Conservation (phyloP, 192 early-diverging fungal genomes). For the Tieghemiomyces parasiticus region DNA sequence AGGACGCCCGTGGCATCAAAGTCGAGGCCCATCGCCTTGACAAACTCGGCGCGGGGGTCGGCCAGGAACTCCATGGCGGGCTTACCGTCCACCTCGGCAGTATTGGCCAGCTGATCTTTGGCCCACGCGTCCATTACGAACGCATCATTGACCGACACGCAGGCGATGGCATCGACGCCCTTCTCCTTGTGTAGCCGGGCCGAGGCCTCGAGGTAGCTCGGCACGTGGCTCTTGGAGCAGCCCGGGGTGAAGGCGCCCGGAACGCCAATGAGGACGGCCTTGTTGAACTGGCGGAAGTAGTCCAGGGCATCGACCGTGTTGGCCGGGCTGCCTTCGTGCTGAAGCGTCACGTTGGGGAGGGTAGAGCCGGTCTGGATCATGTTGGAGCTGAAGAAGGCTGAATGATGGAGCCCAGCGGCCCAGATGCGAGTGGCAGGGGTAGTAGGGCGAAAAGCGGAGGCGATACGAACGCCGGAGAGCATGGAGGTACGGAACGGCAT, state of each 20-base stretch:
- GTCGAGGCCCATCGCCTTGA: constrained; percentile 30
- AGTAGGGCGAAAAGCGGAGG: too few relatives aligned
- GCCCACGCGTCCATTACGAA: constrained; percentile 43
- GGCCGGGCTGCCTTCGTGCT: neutral
- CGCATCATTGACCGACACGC: constrained; percentile 45
- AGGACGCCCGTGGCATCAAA: constrained; percentile 44
- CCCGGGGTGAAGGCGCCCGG: constrained; percentile 52
- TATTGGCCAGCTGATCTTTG: neutral
- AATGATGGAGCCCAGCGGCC: too few relatives aligned
- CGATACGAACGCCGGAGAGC: too few relatives aligned
- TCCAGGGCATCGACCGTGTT: neutral
- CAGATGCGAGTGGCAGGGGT: too few relatives aligned
- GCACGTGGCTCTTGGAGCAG: constrained; percentile 50
- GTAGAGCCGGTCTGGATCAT: neutral
- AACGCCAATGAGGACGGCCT: constrained; percentile 42
- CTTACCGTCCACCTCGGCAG: neutral
- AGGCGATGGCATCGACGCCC: constrained; percentile 53
- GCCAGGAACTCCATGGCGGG: constrained; percentile 20
- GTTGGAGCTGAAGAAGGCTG: neutral
- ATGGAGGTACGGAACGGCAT: too few relatives aligned
- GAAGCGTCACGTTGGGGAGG: neutral
- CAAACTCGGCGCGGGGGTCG: constrained; percentile 34
- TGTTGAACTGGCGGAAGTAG: constrained; percentile 15
- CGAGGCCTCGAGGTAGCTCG: constrained; percentile 20
- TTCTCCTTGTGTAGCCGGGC: constrained; percentile 44